These are phyloP conservation scores for Allium cepa DNA, from an alignment of 106 monocot genomes.

Conservation along the genomic window DNA sequence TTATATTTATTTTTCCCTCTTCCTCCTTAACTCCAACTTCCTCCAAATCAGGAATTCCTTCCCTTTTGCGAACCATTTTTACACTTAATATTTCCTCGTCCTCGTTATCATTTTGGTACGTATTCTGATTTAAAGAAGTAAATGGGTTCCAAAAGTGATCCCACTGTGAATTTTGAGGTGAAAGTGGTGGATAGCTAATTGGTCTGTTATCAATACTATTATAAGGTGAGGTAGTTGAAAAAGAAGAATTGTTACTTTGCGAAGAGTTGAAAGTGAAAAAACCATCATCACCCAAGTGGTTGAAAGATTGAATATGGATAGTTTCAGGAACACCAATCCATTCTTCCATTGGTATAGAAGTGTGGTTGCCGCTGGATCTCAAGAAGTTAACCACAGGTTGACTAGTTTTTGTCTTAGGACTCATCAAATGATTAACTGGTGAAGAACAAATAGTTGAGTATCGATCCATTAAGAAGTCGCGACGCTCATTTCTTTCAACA, in stretches of 20 bases:
- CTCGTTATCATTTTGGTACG: constrained; percentile 34
- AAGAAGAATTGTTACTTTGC: constrained; percentile 21
- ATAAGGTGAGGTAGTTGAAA: constrained; percentile 24
- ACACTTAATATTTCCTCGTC: constrained; percentile 26
- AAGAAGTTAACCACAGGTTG: constrained; percentile 27
- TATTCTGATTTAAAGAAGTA: constrained; percentile 36
- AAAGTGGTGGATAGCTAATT: constrained; percentile 33
- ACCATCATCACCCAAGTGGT: constrained; percentile 31
- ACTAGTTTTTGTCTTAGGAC: constrained; percentile 25
- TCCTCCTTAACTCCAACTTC: constrained; percentile 18
- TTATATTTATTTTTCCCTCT: constrained; percentile 34
- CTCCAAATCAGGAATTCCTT: constrained; percentile 79
- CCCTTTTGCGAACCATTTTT: constrained; percentile 46
- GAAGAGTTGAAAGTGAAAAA: constrained; percentile 32
- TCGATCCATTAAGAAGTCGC: constrained; percentile 33
- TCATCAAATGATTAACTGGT: constrained; percentile 33
- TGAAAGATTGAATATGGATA: constrained; percentile 32
- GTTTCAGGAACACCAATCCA: constrained; percentile 45
- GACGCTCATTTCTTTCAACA: constrained; percentile 48
- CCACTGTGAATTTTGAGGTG: constrained; percentile 49
- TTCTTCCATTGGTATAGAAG: constrained; percentile 43
- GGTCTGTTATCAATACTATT: constrained; percentile 9
- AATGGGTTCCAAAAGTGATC: constrained; percentile 82
- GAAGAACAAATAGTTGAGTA: constrained; percentile 37
- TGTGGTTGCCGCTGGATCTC: constrained; percentile 23